Conservation (phyloP, 108 stramenopile genomes). For the Cyclotella distinguenda region DNA sequence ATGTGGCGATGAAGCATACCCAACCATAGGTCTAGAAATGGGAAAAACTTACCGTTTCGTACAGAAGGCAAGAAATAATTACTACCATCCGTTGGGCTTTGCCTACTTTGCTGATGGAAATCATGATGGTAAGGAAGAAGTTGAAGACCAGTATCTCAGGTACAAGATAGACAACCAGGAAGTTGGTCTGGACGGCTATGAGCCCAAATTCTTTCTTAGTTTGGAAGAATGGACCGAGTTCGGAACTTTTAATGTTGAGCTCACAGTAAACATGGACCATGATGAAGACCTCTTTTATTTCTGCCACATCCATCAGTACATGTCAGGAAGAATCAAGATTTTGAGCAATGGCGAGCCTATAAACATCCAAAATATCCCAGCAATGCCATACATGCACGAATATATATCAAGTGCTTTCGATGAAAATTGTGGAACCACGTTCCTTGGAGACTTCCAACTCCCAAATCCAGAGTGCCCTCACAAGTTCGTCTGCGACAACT, state of each 20-base stretch:
- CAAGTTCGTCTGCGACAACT: slow-evolving; percentile 53
- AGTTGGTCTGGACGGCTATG: slow-evolving; percentile 79
- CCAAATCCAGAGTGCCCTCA: slow-evolving; percentile 62
- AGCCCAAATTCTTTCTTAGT: slow-evolving; percentile 78
- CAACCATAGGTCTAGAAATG: slow-evolving; percentile 76
- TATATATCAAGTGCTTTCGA: slow-evolving; percentile 50
- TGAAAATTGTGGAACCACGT: slow-evolving; percentile 71
- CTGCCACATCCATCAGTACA: slow-evolving; percentile 83
- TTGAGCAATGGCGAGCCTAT: slow-evolving; percentile 53
- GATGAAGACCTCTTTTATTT: slow-evolving; percentile 91
- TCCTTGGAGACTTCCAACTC: slow-evolving; percentile 51
- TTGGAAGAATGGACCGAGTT: slow-evolving; percentile 63
- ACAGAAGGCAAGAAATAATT: slow-evolving; percentile 64
- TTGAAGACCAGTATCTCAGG: slow-evolving; percentile 68
- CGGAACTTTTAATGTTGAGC: slow-evolving; percentile 57
- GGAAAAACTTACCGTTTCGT: slow-evolving; percentile 78
- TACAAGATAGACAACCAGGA: slow-evolving; percentile 57
- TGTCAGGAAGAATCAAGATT: slow-evolving; percentile 79
- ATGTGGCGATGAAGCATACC: slow-evolving; percentile 72
- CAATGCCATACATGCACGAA: slow-evolving; percentile 62
- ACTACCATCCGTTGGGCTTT: slow-evolving; percentile 88
- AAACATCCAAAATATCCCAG: slow-evolving; percentile 34
- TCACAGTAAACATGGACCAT: slow-evolving; percentile 23
- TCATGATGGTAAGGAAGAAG: slow-evolving; percentile 22
- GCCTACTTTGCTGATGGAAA: slow-evolving; percentile 46